phyloP scores from a whole-genome alignment of 2,329 filamentous ascomycete species.

The Fusarium sp. region DNA sequence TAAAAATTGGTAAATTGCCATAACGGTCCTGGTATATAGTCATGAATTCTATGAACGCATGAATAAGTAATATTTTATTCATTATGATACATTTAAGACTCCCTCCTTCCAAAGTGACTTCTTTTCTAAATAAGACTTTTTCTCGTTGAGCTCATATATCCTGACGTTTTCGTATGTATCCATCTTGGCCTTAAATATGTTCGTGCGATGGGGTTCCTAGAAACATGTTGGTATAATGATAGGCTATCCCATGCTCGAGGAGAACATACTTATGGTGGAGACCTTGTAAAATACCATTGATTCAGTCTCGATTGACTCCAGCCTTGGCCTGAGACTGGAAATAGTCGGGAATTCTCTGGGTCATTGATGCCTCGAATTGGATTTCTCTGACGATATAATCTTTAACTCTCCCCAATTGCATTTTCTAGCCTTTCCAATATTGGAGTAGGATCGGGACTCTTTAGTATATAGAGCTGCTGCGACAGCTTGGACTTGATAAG shows the following conservation, averaged over 20 bases:
- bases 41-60: constrained; percentile 14
- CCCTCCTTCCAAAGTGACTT: neutral
- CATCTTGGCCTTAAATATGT: neutral
- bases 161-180: accelerated
- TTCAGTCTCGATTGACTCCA: neutral
- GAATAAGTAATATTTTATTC: constrained; percentile 1
- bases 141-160: too few relatives aligned
- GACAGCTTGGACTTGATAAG: too few relatives aligned
- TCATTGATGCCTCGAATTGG: neutral
- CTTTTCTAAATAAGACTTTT: neutral
- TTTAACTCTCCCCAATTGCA: neutral
- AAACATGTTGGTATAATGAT: neutral
- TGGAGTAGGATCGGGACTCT: neutral
- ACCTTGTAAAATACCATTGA: neutral
- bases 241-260: neutral
- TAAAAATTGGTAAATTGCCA: neutral
- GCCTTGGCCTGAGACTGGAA: neutral
- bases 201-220: too few relatives aligned
- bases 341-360: accelerated
- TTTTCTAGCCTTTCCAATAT: neutral
- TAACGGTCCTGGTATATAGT: constrained; percentile 12
- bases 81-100: neutral
- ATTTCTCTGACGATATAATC: neutral
- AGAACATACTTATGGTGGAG: neutral
- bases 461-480: too few relatives aligned